Base-by-base conservation (phyloP, 1,139 yeast genomes). In the Hanseniaspora gamundiae region DNA sequence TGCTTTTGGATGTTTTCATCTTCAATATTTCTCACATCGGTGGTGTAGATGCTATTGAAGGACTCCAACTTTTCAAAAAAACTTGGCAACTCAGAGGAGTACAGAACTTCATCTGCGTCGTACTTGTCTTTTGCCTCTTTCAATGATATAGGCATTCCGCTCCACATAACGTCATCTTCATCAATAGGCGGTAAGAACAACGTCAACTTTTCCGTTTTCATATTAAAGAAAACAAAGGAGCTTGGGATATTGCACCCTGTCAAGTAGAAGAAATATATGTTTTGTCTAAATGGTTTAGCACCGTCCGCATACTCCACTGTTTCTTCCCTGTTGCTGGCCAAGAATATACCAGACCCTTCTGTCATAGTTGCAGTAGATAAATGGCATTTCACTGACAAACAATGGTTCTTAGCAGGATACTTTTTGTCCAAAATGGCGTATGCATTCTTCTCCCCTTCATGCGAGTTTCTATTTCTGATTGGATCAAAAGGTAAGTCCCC, bases 81-180 rank as follows among this genome's bases (percentile, higher is more conserved):
- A 1, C 5, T 10, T 11, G 38, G n/a, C 47, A 80, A 57, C 7
- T 75, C 77, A 14, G 64, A 58, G 10, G 70, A 74, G 56, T 80
- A 83, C 51, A 74, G 65, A 45, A 88, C 94, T 38, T 75, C 80
- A 60, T 91, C 97, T 30, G 85, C 88, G 52, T 88, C 95, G 55
- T 66, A 91, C 49, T 68, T 70, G 17, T 65, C 59, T 41, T 62
- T 47, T 0, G 96, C 95, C 20, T 80, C 78, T 43, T 80, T 78
- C n/a, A 70, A 54, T 35, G 76, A 67, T 44, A 85, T 51, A 2
- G 98, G 97, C 63, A 81, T 60, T 0, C 98, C 98, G 46, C 93
- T 80, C 97, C 98, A 91, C 88, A 91, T 83, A 41, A 91, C 84
- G 58, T 85, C 95, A 40, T 91, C 97, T 43, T 74, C 66, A 58